phyloP scores from a whole-genome alignment of 768 basidiomycete genomes.

The Tricholomella constricta region DNA sequence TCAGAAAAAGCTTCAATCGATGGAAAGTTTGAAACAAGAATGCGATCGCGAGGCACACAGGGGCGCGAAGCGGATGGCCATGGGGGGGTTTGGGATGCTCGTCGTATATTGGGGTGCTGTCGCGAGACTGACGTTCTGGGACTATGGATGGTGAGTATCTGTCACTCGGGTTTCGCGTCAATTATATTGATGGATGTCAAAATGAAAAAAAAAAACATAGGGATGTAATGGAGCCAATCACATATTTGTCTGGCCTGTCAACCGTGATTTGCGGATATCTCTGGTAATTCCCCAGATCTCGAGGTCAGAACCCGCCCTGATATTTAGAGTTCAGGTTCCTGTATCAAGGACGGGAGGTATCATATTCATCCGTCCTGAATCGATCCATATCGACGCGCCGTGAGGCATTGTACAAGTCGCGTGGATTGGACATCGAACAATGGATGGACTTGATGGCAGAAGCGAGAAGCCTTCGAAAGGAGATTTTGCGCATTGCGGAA shows the following conservation, averaged over 20 bases:
- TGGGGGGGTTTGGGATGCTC: slow-evolving; percentile 59
- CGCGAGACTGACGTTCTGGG: slow-evolving; percentile 66
- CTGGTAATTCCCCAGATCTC: slow-evolving; percentile 36
- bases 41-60: slow-evolving; percentile 60
- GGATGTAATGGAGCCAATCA: slow-evolving; percentile 74
- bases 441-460: slow-evolving; percentile 59
- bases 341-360: slow-evolving; percentile 64
- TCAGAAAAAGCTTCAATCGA: slow-evolving; percentile 42
- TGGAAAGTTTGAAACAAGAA: slow-evolving; percentile 55
- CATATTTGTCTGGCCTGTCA: slow-evolving; percentile 62
- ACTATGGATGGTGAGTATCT: slow-evolving; percentile 48
- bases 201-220: too few species aligned
- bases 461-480: slow-evolving; percentile 46
- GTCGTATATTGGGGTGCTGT: slow-evolving; percentile 67
- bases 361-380: slow-evolving; percentile 63
- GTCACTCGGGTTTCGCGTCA: background rate
- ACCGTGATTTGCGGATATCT: slow-evolving; percentile 64
- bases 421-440: slow-evolving; percentile 60
- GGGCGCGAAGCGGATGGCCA: slow-evolving; percentile 57
- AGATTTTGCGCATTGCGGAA: slow-evolving; percentile 59
- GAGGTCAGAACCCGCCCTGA: background rate
- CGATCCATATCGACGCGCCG: slow-evolving; percentile 59
- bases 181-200: background rate
- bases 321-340: slow-evolving; percentile 44
- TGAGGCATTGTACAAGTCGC: slow-evolving; percentile 53